Percentiles rank a stretch among this genome's conserved stretches.
Evolutionary conservation across 192 early-diverging fungal genomes (phyloP).

Genomic region (Entomortierella chlamydospora): DNA sequence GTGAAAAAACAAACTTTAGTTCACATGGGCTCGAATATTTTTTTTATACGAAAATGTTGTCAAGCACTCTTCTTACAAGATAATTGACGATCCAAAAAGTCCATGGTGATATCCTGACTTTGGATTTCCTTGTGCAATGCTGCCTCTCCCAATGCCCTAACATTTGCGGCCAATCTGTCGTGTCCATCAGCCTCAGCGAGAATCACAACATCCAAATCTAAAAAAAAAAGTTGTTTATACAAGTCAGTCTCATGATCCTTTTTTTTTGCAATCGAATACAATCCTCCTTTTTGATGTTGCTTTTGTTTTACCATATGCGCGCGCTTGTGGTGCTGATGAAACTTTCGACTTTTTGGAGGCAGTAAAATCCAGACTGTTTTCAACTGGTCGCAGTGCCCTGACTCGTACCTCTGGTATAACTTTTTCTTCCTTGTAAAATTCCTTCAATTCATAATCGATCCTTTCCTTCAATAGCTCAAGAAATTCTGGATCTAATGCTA

Average conservation of each 20-base stretch:
- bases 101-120: conserved; percentile 37
- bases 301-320: no score
- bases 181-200: conserved; percentile 38
- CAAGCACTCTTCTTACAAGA: no score
- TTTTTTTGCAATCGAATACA: no score
- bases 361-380: conserved; percentile 22
- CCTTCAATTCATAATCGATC: conserved; percentile 12
- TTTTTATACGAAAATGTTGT: no score
- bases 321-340: conserved; percentile 9
- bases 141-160: conserved; percentile 21
- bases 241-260: no score
- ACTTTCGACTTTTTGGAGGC: not conserved
- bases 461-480: conserved; percentile 26
- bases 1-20: no score
- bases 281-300: not conserved
- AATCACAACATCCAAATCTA: conserved; percentile 50
- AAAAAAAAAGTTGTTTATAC: no score
- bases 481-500: conserved; percentile 24
- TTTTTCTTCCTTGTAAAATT: conserved; percentile 44
- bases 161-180: conserved; percentile 26
- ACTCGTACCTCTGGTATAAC: conserved; percentile 12
- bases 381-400: conserved; percentile 23
- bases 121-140: conserved; percentile 21
- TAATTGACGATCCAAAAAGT: conserved; percentile 24
- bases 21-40: no score